A percentile compares a stretch with the other conserved stretches of the same genome.
Evolutionary conservation across 2,329 filamentous ascomycete genomes (phyloP).

Genomic region (Salinomyces thailandicus): DNA sequence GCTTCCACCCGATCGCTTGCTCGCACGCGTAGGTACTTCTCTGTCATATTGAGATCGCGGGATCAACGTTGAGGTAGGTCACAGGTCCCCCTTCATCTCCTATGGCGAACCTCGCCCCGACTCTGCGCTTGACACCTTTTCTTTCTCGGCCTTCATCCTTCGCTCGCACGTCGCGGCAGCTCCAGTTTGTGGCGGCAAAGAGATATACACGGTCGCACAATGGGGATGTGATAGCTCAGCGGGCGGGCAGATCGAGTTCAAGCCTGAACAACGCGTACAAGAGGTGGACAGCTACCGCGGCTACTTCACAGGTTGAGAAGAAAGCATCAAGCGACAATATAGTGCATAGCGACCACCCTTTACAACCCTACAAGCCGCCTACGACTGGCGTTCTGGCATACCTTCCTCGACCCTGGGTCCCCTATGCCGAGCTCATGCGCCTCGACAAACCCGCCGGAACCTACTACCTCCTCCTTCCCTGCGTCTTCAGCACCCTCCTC

Average conservation of each 20-base stretch:
- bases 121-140: conserved; percentile 9
- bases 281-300: background rate
- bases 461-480: conserved; percentile 78
- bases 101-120: conserved; percentile 8
- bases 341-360: background rate
- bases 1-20: no score
- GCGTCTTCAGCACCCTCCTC: conserved; percentile 72
- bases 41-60: background rate
- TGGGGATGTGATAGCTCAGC: no score
- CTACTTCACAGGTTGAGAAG: background rate
- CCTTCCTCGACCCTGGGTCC: conserved; percentile 60
- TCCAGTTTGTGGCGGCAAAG: conserved; percentile 5
- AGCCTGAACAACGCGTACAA: no score
- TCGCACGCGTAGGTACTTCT: background rate
- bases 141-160: conserved; percentile 9
- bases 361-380: conserved; percentile 52
- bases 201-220: conserved; percentile 9
- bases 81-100: conserved; percentile 4
- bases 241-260: no score
- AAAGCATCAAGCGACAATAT: background rate
- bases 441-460: conserved; percentile 73
- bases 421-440: conserved; percentile 72
- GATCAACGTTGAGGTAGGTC: conserved; percentile 12
- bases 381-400: conserved; percentile 58
- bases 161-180: conserved; percentile 11